Base-by-base conservation (phyloP, 192 early-diverging fungal species). In the Podochytrium sp. region DNA sequence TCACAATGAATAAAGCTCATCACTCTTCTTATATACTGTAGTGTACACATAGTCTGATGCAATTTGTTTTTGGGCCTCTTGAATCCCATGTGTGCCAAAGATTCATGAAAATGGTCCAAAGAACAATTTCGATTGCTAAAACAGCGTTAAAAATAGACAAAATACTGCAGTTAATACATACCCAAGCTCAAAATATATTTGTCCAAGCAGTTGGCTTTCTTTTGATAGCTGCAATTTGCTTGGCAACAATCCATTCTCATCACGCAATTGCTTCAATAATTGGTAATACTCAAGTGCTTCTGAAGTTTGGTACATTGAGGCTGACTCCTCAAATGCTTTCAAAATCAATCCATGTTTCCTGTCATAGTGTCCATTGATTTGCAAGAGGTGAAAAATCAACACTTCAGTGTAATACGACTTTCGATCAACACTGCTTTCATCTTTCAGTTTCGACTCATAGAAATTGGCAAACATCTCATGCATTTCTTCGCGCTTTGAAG, bases 241-340 rank as follows among this genome's bases (percentile, higher is more conserved):
- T 20, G 14, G n/a, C 38, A 37, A n/a, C 18, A 57, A 25, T 5
- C 29, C 10, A 30, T 37, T 23, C 1, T 52, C 50, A 38, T 51
- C 37, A 20, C 64, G 63, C 20, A 75, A 25, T 3, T 51, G 32
- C 30, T 34, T 5, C 14, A 76, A 29, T 12, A 76, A 12, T 2
- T 69, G 29, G 62, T 70, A 70, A 51, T 76, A 76, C 20, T 76
- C 65, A 6, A 70, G 39, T 47, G 65, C 75, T 38, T 70, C 51
- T 2, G 43, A 57, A 0, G 39, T 18, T 33, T 67, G 29, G 59
- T 32, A 70, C 40, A 50, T 67, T 7, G 38, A 33, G 1, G 57
- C 75, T 14, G 52, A 41, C n/a, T 69, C 56, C 3, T 58, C 33
- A 43, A 76, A 76, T 18, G 75, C 75, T 33, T n/a, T 10, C 27